Conservation (phyloP, 148 eudicot genomes). For the Silene latifolia region DNA sequence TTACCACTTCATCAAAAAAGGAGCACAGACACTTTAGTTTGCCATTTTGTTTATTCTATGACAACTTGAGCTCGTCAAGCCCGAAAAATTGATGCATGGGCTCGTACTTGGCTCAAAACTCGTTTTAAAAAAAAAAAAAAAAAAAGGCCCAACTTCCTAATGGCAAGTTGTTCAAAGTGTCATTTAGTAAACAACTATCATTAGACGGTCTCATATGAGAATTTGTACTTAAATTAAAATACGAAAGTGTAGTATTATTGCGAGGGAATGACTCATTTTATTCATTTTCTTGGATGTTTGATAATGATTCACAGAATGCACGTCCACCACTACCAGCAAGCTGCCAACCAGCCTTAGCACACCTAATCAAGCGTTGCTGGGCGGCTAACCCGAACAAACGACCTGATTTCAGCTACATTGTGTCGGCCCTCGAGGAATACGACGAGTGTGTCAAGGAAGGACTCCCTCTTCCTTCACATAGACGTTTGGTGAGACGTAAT, state of each 20-base stretch:
- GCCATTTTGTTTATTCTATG: too few species aligned
- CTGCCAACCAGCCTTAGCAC: constrained; percentile 84
- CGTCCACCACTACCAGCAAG: constrained; percentile 83
- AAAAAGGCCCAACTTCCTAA: neutral
- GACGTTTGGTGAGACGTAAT: constrained; percentile 47
- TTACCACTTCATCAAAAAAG: too few species aligned
- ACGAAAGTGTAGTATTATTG: too few species aligned
- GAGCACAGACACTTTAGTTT: too few species aligned
- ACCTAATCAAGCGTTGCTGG: constrained; percentile 86
- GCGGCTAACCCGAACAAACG: constrained; percentile 77
- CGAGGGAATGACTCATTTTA: too few species aligned
- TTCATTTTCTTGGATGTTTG: neutral
- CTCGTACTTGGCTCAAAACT: too few species aligned
- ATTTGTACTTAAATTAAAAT: neutral
- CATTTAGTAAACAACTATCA: too few species aligned
- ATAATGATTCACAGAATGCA: constrained; percentile 46
- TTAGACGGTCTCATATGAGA: neutral
- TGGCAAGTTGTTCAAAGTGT: neutral
- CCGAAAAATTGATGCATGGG: too few species aligned
- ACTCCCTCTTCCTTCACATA: constrained; percentile 67
- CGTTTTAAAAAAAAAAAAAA: too few species aligned
- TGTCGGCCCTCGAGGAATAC: constrained; percentile 59
- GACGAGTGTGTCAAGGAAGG: constrained; percentile 88
- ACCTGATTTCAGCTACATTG: constrained; percentile 82
- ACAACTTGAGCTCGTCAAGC: too few species aligned